Base-by-base conservation (phyloP, 306 rosid species). In the Hippophae rhamnoides region DNA sequence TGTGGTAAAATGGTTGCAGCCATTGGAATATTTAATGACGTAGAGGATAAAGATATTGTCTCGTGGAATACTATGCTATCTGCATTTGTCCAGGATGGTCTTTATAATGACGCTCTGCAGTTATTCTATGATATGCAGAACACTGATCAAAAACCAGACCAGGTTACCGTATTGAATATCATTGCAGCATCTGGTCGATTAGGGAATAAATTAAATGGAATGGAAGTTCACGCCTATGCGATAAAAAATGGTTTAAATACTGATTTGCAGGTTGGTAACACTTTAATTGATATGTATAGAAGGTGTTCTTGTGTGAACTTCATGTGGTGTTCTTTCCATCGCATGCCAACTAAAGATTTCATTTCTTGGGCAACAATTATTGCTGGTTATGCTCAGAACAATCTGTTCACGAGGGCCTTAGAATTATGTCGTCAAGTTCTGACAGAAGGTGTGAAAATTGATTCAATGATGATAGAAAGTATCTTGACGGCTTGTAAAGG, bases 281-380 rank as follows among this genome's bases (percentile, higher is more conserved):
- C 89, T 23, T 63, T 84, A 57, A 68, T 81, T 49, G 95, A 87
- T 67, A 87, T 81, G 88, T 86, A 86, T 66, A 84, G 74, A 7
- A 84, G 66, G 74, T 86, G 86, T 69, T 72, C 52, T 41, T 58
- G 76, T 58, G 77, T 79, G 38, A 69, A 75, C 60, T 81, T 69
- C 60, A 84, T 84, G 89, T 69, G 70, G 43, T 56, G 31, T 59
- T 73, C 70, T 73, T 87, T 87, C 65, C 78, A 76, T 14, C 60
- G 52, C 54, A 73, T 84, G 79, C 67, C 55, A 10, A 56, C 49
- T 13, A 84, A 73, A 31, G 95, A 87, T 68, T 58, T 69, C 52
- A 69, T 87, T 69, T 81, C 95, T 43, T 87, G 95, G 89, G 79
- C 95, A 56, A 81, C 95, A 41, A 66, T 77, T 48, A 81, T 84